Conservation (phyloP, 2,329 filamentous ascomycete genomes). For the Didymella lethalis region DNA sequence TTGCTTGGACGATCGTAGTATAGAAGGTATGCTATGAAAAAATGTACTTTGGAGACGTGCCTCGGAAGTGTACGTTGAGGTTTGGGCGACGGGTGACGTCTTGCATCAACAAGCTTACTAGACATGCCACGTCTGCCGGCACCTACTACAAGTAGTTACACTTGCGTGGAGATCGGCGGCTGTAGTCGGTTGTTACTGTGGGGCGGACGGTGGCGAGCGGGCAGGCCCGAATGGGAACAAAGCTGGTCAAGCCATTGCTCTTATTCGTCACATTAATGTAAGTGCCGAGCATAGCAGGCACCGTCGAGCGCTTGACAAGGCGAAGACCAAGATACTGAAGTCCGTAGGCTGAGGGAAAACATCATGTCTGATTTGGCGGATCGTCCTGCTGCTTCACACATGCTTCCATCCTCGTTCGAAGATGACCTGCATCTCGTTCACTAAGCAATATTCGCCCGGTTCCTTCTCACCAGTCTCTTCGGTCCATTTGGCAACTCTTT, state of each 20-base stretch:
- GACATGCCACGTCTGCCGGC: constrained; percentile 7
- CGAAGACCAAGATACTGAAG: neutral
- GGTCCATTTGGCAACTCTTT: constrained; percentile 23
- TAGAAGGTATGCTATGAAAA: no score
- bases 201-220: constrained; percentile 2
- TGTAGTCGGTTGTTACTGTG: constrained; percentile 8
- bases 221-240: constrained; percentile 6
- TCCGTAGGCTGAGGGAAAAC: neutral
- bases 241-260: neutral
- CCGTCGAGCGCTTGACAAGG: neutral
- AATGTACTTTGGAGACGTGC: no score
- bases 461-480: constrained; percentile 28
- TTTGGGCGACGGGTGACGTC: neutral
- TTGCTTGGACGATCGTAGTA: neutral
- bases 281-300: neutral
- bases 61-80: no score
- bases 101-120: neutral
- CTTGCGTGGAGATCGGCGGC: constrained; percentile 7
- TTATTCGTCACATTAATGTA: neutral
- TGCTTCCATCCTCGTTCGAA: constrained; percentile 49
- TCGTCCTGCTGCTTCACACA: constrained; percentile 28
- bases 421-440: constrained; percentile 53
- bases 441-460: constrained; percentile 42
- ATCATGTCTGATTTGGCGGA: neutral
- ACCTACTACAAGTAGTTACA: constrained; percentile 15